These are phyloP conservation scores for Paraleonurus japonicus DNA, from an alignment of 257 asterid genomes.

Conservation along the genomic window DNA sequence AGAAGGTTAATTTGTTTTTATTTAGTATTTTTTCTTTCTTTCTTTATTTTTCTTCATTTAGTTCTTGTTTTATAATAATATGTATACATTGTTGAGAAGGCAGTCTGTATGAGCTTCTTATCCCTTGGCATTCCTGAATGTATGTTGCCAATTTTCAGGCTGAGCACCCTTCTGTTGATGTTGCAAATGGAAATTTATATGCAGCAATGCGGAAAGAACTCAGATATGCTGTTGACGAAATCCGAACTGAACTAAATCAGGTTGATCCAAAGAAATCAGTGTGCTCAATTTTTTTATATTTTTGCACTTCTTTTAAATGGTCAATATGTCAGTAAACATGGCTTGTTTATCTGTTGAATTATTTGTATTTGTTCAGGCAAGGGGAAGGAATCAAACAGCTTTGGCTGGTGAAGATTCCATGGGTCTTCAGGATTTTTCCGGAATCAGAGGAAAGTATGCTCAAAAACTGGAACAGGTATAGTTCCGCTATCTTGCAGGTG, in stretches of 20 bases:
- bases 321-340: conserved; percentile 14
- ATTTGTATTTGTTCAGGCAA: conserved; percentile 33
- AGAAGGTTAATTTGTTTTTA: conserved; percentile 42
- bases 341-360: conserved; percentile 5
- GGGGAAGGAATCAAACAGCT: conserved; percentile 36
- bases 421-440: conserved; percentile 31
- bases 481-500: conserved; percentile 18
- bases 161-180: conserved; percentile 54
- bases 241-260: conserved; percentile 74
- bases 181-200: conserved; percentile 50
- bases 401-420: conserved; percentile 30
- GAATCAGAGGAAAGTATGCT: conserved; percentile 41
- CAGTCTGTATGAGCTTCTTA: not conserved
- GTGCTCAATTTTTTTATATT: conserved; percentile 25
- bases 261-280: conserved; percentile 36
- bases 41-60: not conserved
- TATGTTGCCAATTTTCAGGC: conserved; percentile 42
- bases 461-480: conserved; percentile 55
- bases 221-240: conserved; percentile 80
- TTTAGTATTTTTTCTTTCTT: not conserved
- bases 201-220: conserved; percentile 82
- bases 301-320: conserved; percentile 7
- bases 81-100: conserved; percentile 11
- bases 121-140: not conserved
- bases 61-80: conserved; percentile 2